phyloP scores from a whole-genome alignment of 768 basidiomycete species.

The Rhodotorula diobovata region DNA sequence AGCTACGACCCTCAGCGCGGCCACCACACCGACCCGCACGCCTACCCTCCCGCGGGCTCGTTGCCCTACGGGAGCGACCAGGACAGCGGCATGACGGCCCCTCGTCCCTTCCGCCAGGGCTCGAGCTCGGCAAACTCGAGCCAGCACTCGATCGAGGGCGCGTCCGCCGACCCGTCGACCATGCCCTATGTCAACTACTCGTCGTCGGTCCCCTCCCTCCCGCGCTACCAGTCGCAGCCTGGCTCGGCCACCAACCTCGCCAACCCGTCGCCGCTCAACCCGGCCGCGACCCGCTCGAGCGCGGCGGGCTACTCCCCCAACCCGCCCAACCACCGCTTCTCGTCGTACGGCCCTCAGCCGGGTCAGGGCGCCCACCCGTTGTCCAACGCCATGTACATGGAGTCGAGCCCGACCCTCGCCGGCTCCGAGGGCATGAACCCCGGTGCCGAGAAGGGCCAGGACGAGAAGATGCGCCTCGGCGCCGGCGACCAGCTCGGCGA shows the following conservation, averaged over 20 bases:
- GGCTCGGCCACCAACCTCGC: conserved; percentile 26
- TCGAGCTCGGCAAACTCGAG: conserved; percentile 15
- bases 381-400: conserved; percentile 42
- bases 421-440: conserved; percentile 36
- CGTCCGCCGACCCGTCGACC: not conserved
- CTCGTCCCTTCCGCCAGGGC: conserved; percentile 25
- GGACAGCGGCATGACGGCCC: conserved; percentile 1
- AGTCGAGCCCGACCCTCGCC: conserved; percentile 42
- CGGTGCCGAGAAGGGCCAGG: conserved; percentile 18
- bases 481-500: conserved; percentile 33
- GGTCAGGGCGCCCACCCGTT: conserved; percentile 41
- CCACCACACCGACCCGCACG: not conserved
- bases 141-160: conserved; percentile 14
- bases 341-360: conserved; percentile 20
- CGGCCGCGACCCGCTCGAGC: conserved; percentile 27
- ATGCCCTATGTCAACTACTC: conserved; percentile 30
- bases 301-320: conserved; percentile 17
- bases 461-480: conserved; percentile 39
- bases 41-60: conserved; percentile 5
- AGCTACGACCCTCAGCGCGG: not conserved
- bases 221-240: conserved; percentile 31
- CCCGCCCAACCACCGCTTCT: conserved; percentile 28
- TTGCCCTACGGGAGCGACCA: not conserved
- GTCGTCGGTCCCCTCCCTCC: conserved; percentile 28
- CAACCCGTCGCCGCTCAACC: conserved; percentile 38